Conservation (phyloP, 164 flowering plant genomes). For the Kingdonia uniflora region DNA sequence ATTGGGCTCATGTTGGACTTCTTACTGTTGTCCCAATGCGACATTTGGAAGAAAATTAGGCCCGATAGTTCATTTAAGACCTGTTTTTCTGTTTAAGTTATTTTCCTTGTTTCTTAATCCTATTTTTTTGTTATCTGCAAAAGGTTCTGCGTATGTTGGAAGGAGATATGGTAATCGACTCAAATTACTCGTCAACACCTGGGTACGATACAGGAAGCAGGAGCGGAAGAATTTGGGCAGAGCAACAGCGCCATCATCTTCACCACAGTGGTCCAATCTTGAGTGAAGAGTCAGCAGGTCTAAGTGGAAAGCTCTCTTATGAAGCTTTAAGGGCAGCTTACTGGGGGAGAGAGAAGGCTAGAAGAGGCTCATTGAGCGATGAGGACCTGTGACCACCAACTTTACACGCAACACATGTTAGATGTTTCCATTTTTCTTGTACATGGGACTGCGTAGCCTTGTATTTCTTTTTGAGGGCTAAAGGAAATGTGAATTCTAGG, state of each 20-base stretch:
- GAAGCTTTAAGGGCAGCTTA: slow-evolving; percentile 20
- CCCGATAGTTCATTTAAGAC: no score
- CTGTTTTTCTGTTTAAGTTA: no score
- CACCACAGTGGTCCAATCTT: slow-evolving; percentile 33
- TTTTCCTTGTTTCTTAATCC: neutral
- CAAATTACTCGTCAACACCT: slow-evolving; percentile 44
- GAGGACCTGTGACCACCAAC: slow-evolving; percentile 16
- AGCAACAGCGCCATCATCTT: slow-evolving; percentile 33
- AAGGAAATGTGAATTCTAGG: no score
- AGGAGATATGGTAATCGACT: slow-evolving; percentile 70
- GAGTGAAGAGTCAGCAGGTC: slow-evolving; percentile 27
- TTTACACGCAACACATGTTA: no score
- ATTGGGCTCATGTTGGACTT: no score
- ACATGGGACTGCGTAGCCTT: no score
- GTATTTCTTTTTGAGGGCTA: no score
- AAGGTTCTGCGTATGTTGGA: slow-evolving; percentile 73
- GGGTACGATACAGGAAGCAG: slow-evolving; percentile 53
- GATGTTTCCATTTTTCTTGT: no score
- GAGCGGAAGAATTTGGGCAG: slow-evolving; percentile 55
- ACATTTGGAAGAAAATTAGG: no score
- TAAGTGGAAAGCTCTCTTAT: slow-evolving; percentile 30
- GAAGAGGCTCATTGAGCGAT: slow-evolving; percentile 17
- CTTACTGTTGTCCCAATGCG: no score
- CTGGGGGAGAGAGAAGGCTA: slow-evolving; percentile 30
- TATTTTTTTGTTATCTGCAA: neutral